Base-by-base conservation (phyloP, 1,284 basidiomycete genomes). In the Thelephora terrestris region DNA sequence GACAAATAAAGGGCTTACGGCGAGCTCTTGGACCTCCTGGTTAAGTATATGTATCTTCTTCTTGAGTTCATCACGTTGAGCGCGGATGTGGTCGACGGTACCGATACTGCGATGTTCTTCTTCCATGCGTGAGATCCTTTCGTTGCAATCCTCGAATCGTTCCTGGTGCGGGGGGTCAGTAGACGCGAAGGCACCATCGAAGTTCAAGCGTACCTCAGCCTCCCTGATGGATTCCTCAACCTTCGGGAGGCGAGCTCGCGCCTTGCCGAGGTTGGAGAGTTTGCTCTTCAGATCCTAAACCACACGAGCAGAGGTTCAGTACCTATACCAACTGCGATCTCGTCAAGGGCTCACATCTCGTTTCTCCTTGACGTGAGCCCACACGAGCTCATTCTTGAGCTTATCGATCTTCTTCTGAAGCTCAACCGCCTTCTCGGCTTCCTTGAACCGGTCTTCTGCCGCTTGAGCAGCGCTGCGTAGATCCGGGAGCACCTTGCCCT, bases 301-400 rank as follows among this genome's bases (percentile, higher is more conserved):
- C 27, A 45, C 10, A 14, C 24, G 23, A 7, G 20, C 34, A 32
- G 35, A 24, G 18, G 5, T 27, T 25, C 2, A 5, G 2, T 6
- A 21, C 10, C n/a, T 5, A 23, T 42, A 7, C 10, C n/a, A 10
- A 16, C 2, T n/a, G 4, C 10, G 7, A 6, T 7, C 32, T 37
- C 16, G 34, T 24, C 2, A 7, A 38, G 21, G n/a, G 52, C 55
- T 12, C 24, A 73, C 89, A 39, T 70, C 64, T 59, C 89, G 75
- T 59, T 91, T 92, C 12, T 70, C 70, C 3, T 73, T 73, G 12
- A 98, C 91, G 58, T 90, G 87, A 7, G 89, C 77, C 95, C 95
- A 98, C 0, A 90, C 91, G 9, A 91, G 66, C 64, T 94, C 87
- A 54, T 81, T 80, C 69, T 88, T 85, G 45, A 93, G 68, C 17